A percentile compares a stretch with the other conserved stretches of the same genome.
Evolutionary conservation across 78 protist species (phyloP).

Genomic region (Guillardia theta): DNA sequence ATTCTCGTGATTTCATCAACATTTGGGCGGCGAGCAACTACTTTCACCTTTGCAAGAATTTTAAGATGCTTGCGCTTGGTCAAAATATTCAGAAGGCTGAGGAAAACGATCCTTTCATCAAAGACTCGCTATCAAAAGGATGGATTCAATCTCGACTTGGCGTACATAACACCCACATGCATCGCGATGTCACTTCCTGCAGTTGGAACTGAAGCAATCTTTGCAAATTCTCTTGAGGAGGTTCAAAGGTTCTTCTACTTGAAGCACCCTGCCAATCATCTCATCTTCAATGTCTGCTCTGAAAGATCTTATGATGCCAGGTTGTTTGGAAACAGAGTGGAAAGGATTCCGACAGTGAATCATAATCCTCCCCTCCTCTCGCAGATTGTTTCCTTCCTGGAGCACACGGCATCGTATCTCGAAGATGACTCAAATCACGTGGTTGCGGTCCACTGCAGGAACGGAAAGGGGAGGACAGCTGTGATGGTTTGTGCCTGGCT

Average conservation of each 20-base stretch:
- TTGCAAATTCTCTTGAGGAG: not conserved
- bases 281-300: slow-evolving; percentile 41
- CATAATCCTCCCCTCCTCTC: slow-evolving; percentile 62
- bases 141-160: not conserved
- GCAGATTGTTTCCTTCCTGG: not conserved
- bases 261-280: slow-evolving; percentile 49
- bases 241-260: not conserved
- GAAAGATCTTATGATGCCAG: slow-evolving; percentile 46
- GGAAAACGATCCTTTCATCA: not conserved
- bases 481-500: not conserved
- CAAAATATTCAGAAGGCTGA: not conserved
- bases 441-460: slow-evolving; percentile 82
- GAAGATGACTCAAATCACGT: slow-evolving; percentile 61
- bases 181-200: slow-evolving; percentile 33
- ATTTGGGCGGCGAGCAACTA: not conserved
- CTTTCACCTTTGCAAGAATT: not conserved
- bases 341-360: slow-evolving; percentile 2
- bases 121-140: not conserved
- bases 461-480: slow-evolving; percentile 80
- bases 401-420: not conserved
- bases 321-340: not conserved
- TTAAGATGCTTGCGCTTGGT: not conserved
- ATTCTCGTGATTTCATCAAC: not conserved
- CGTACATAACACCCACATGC: not conserved
- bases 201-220: not conserved